phyloP scores from a whole-genome alignment of 768 basidiomycete species.

The Jaapia argillacea region DNA sequence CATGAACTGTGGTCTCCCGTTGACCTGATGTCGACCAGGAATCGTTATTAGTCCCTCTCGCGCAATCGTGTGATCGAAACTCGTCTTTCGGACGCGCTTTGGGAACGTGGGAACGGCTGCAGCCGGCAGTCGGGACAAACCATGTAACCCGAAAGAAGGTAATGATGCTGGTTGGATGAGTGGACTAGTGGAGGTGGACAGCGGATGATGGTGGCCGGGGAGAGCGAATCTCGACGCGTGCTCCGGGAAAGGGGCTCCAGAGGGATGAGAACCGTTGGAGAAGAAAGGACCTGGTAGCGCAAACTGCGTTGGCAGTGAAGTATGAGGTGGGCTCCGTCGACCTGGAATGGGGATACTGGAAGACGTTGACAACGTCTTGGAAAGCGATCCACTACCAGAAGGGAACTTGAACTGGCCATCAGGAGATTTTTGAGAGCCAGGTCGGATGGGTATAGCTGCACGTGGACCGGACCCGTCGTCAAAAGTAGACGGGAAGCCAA shows the following conservation, averaged over 20 bases:
- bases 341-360: constrained; percentile 17
- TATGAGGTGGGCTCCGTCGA: constrained; percentile 15
- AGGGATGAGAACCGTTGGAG: constrained; percentile 5
- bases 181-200: constrained; percentile 35
- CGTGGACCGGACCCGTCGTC: too few species aligned
- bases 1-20: constrained; percentile 61
- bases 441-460: too few species aligned
- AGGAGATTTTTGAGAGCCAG: too few species aligned
- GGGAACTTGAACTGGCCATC: constrained; percentile 20
- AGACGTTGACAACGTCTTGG: constrained; percentile 12
- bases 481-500: background rate
- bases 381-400: constrained; percentile 10
- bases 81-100: constrained; percentile 84
- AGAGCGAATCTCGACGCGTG: background rate
- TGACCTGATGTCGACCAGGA: constrained; percentile 70
- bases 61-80: constrained; percentile 87
- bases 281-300: constrained; percentile 24
- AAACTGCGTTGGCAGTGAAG: constrained; percentile 11
- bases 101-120: constrained; percentile 44
- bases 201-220: constrained; percentile 21
- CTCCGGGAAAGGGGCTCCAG: constrained; percentile 9
- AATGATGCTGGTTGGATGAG: constrained; percentile 52
- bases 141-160: constrained; percentile 61
- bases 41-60: constrained; percentile 49
- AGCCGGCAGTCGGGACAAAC: constrained; percentile 29